Conservation (phyloP, 176 grass and related monocot species). For the Cymbopogon citratus region DNA sequence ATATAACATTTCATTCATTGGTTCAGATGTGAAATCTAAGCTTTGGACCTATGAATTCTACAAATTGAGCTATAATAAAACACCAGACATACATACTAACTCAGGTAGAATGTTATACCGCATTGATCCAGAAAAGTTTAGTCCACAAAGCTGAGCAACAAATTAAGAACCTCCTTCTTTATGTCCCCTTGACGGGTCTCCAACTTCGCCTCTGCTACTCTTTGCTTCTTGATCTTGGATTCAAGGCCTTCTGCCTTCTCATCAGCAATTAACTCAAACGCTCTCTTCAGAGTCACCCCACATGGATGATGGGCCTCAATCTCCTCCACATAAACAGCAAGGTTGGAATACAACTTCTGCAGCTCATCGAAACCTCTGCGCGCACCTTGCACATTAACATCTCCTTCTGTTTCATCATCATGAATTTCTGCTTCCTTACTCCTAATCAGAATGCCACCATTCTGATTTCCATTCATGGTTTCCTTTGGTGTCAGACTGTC, state of each 20-base stretch:
- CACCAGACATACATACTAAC: not conserved
- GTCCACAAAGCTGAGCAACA: not conserved
- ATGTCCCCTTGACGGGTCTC: not conserved
- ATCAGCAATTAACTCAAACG: conserved; percentile 32
- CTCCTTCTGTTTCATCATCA: conserved; percentile 5
- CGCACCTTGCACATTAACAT: conserved; percentile 1
- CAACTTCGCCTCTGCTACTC: not conserved
- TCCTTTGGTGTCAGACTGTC: not conserved
- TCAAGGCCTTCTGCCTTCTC: conserved; percentile 36
- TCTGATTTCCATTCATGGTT: not conserved
- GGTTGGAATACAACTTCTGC: conserved; percentile 27
- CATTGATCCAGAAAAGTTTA: not conserved
- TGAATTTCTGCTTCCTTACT: not conserved
- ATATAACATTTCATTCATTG: not conserved
- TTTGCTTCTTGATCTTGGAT: conserved; percentile 23
- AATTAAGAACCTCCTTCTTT: conserved; percentile 21
- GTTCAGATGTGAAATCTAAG: not conserved
- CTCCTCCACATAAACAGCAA: conserved; percentile 29
- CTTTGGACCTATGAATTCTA: not conserved
- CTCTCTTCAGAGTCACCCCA: conserved; percentile 34
- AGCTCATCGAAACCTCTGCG: conserved; percentile 18
- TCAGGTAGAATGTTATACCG: conserved; percentile 26
- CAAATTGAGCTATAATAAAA: not conserved
- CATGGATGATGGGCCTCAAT: conserved; percentile 22
- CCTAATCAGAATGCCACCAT: not conserved